These are phyloP conservation scores for Oldenlandia corymbosa DNA, from an alignment of 257 asterid species.

Conservation along the genomic window DNA sequence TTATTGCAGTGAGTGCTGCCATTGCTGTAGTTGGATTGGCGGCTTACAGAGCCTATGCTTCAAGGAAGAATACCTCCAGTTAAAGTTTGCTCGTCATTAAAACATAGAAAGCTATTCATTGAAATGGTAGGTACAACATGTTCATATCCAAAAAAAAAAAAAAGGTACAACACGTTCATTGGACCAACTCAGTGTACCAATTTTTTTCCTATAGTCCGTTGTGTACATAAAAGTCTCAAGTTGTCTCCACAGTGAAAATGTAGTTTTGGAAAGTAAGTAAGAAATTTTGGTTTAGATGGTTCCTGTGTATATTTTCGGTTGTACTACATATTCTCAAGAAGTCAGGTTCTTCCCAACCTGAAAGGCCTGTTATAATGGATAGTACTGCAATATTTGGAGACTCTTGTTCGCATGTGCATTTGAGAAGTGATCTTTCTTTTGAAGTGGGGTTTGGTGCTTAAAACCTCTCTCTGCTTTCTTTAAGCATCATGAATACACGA, in stretches of 20 bases:
- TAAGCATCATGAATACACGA: not conserved
- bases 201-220: not conserved
- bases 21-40: constrained; percentile 74
- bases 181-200: not conserved
- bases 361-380: not conserved
- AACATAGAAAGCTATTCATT: not conserved
- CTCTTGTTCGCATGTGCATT: not conserved
- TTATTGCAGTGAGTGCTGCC: constrained; percentile 79
- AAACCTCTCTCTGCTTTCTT: not conserved
- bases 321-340: not conserved
- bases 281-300: not conserved
- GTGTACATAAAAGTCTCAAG: constrained; percentile 3
- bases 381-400: not conserved
- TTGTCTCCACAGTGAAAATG: constrained; percentile 1
- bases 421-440: not conserved
- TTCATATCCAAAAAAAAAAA: too few relatives aligned
- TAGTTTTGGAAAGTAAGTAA: not conserved
- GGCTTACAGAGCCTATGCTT: constrained; percentile 71
- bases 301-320: not conserved
- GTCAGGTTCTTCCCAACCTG: not conserved
- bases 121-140: not conserved
- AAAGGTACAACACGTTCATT: not conserved
- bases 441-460: too few relatives aligned
- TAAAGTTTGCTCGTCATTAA: constrained; percentile 25
- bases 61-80: constrained; percentile 63